Conservation (phyloP, 352 stramenopile genomes). For the Phytophthora cactorum region DNA sequence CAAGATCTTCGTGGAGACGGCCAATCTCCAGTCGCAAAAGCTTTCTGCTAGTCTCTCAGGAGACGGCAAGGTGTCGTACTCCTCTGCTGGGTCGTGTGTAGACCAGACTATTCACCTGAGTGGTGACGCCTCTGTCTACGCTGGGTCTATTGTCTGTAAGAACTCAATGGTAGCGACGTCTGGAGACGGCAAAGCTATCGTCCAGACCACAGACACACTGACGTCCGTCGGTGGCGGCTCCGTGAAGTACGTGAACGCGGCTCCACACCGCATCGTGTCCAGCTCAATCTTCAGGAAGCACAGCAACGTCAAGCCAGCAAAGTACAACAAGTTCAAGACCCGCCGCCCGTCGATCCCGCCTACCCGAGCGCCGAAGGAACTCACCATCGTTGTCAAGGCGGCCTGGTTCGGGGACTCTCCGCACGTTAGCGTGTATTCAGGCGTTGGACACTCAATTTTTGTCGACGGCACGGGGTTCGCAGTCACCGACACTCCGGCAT, state of each 20-base stretch:
- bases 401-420: conserved; percentile 31
- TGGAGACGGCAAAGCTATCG: conserved; percentile 30
- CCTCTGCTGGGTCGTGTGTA: conserved; percentile 22
- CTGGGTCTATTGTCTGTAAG: conserved; percentile 35
- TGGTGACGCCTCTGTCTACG: conserved; percentile 28
- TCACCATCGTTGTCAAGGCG: conserved; percentile 26
- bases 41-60: conserved; percentile 21
- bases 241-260: conserved; percentile 42
- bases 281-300: conserved; percentile 31
- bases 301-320: conserved; percentile 34
- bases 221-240: conserved; percentile 26
- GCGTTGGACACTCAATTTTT: conserved; percentile 15
- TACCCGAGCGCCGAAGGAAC: conserved; percentile 16
- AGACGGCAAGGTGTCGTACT: conserved; percentile 33
- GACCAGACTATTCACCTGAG: conserved; percentile 29
- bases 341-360: conserved; percentile 15
- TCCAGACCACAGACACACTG: conserved; percentile 37
- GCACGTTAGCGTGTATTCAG: conserved; percentile 27
- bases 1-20: conserved; percentile 34
- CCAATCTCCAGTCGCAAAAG: conserved; percentile 22
- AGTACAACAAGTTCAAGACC: conserved; percentile 38
- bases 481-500: background rate
- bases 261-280: conserved; percentile 33
- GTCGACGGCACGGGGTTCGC: conserved; percentile 18
- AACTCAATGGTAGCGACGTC: conserved; percentile 22